Percentiles rank a stretch among this genome's conserved stretches.
Conservation (phyloP, 208 protist genomes). For the Acanthamoeba royreba region DNA sequence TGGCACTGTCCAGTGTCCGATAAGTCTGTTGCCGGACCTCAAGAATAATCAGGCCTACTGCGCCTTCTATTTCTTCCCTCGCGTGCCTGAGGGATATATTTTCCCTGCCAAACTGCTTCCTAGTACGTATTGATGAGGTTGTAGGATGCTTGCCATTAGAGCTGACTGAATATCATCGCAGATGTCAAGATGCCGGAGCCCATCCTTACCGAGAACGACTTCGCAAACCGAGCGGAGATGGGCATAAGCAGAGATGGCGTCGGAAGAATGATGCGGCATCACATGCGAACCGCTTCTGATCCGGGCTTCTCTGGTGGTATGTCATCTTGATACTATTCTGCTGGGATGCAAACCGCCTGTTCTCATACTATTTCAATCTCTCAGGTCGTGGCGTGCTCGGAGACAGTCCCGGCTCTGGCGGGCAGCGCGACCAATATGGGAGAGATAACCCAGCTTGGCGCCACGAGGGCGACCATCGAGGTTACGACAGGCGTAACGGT, state of each 20-base stretch:
- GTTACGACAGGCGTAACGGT: not conserved
- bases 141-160: not conserved
- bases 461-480: not conserved
- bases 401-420: not conserved
- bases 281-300: not conserved
- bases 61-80: not conserved
- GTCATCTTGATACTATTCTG: not conserved
- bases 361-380: not conserved
- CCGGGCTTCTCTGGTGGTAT: not conserved
- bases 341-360: not conserved
- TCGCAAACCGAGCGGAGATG: not conserved
- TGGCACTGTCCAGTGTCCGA: not conserved
- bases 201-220: not conserved
- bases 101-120: not conserved
- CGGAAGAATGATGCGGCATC: not conserved
- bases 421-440: not conserved
- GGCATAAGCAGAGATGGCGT: not conserved
- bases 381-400: not conserved
- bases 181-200: slow-evolving; percentile 7
- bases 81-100: not conserved
- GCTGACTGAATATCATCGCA: not conserved
- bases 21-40: not conserved
- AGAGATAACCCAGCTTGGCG: not conserved
- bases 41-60: slow-evolving; percentile 5
- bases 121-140: not conserved